These are phyloP conservation scores for Coelastrella sp. DNA, from an alignment of 139 green algal genomes.

Conservation along the genomic window DNA sequence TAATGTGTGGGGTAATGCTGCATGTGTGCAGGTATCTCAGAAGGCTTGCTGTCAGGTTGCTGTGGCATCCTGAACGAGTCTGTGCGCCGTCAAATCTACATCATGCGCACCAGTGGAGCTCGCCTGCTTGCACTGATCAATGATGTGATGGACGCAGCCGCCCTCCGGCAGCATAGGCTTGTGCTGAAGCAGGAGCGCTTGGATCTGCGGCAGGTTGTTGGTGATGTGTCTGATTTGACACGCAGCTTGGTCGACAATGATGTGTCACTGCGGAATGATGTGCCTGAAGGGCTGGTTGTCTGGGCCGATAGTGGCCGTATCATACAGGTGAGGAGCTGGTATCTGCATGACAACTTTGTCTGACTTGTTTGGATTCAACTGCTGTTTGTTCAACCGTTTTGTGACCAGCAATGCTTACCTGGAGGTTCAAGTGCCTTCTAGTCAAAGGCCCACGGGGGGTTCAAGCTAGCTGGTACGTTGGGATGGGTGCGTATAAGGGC, in stretches of 20 bases:
- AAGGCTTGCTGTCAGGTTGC: constrained; percentile 65
- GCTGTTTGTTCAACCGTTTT: neutral
- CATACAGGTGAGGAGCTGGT: constrained; percentile 50
- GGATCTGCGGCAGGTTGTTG: constrained; percentile 58
- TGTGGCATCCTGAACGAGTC: constrained; percentile 60
- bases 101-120: constrained; percentile 62
- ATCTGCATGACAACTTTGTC: neutral
- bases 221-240: constrained; percentile 65
- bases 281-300: constrained; percentile 39
- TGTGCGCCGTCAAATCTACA: constrained; percentile 59
- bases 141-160: constrained; percentile 67
- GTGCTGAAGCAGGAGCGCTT: constrained; percentile 66
- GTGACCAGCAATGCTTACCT: neutral
- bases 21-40: constrained; percentile 58
- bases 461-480: too few relatives aligned
- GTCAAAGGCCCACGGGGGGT: too few relatives aligned
- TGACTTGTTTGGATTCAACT: too few relatives aligned
- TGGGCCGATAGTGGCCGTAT: constrained; percentile 58
- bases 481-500: too few relatives aligned
- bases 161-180: constrained; percentile 63
- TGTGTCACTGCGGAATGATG: constrained; percentile 28
- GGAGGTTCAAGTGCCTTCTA: too few relatives aligned
- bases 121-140: constrained; percentile 68
- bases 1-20: too few relatives aligned
- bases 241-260: constrained; percentile 53